phyloP scores from a whole-genome alignment of 2,329 filamentous ascomycete genomes.

The Claviceps digitariae region DNA sequence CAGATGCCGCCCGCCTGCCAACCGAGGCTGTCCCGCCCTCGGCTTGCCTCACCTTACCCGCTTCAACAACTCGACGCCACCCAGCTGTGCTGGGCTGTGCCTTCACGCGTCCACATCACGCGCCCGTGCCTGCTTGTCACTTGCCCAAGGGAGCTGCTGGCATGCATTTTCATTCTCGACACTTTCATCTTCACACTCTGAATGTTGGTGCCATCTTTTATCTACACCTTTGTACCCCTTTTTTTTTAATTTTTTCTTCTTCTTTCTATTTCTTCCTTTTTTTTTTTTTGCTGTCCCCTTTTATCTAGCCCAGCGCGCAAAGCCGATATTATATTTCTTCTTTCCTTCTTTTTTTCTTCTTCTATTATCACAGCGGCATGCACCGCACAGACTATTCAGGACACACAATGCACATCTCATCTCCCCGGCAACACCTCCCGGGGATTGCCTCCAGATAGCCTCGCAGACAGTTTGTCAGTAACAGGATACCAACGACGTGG shows the following conservation, averaged over 20 bases:
- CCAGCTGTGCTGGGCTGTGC: slow-evolving; percentile 2
- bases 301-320: neutral
- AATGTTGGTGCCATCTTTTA: neutral
- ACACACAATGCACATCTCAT: too few relatives aligned
- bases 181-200: too few relatives aligned
- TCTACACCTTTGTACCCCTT: too few relatives aligned
- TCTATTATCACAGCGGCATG: slow-evolving; percentile 1
- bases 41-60: neutral
- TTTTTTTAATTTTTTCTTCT: neutral
- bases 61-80: neutral
- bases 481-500: slow-evolving; percentile 7
- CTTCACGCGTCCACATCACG: slow-evolving; percentile 2
- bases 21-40: neutral
- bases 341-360: too few relatives aligned
- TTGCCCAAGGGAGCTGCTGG: too few relatives aligned
- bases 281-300: too few relatives aligned
- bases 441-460: too few relatives aligned
- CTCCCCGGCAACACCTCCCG: too few relatives aligned
- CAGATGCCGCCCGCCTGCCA: neutral
- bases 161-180: neutral
- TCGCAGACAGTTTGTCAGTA: neutral
- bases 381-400: neutral
- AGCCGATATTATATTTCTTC: too few relatives aligned
- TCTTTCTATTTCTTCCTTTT: neutral
- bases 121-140: too few relatives aligned